Percentiles rank a stretch among this genome's conserved stretches.
phyloP scores from a whole-genome alignment of 1,284 basidiomycete genomes.

The Ustilago hordei region DNA sequence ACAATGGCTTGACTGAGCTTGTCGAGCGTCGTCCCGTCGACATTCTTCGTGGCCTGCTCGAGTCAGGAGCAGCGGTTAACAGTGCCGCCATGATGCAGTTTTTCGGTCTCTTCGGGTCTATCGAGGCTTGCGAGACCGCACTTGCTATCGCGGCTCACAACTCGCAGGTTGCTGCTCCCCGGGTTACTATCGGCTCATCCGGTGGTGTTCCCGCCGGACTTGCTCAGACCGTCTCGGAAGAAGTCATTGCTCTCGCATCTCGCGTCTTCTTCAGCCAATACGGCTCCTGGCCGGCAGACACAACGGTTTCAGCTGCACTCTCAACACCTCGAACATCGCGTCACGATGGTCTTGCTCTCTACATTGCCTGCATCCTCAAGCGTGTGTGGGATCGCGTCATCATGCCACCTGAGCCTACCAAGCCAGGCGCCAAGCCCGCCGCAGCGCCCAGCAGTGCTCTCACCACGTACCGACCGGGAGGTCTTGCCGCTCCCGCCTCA shows the following conservation, averaged over 20 bases:
- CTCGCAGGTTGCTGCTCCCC: slow-evolving; percentile 51
- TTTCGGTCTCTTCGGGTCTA: slow-evolving; percentile 60
- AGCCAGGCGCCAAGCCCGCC: slow-evolving; percentile 37
- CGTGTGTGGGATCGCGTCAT: slow-evolving; percentile 85
- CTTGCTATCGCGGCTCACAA: slow-evolving; percentile 75
- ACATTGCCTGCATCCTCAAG: slow-evolving; percentile 84
- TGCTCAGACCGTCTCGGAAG: slow-evolving; percentile 52
- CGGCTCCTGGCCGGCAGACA: slow-evolving; percentile 62
- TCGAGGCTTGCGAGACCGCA: slow-evolving; percentile 87
- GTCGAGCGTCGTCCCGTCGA: slow-evolving; percentile 87
- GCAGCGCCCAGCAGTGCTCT: slow-evolving; percentile 18
- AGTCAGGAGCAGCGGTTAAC: slow-evolving; percentile 58
- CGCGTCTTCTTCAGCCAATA: slow-evolving; percentile 65
- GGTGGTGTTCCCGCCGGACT: slow-evolving; percentile 26
- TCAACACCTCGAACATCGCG: slow-evolving; percentile 70
- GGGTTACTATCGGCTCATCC: slow-evolving; percentile 38
- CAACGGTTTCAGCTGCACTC: slow-evolving; percentile 50
- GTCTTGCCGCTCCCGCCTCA: slow-evolving; percentile 7
- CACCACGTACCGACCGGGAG: slow-evolving; percentile 31
- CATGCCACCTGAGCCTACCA: slow-evolving; percentile 42
- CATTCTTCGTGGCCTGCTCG: slow-evolving; percentile 75
- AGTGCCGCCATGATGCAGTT: slow-evolving; percentile 64
- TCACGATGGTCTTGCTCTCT: slow-evolving; percentile 88
- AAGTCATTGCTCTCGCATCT: slow-evolving; percentile 62
- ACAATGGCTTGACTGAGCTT: slow-evolving; percentile 83